phyloP scores from a whole-genome alignment of 768 basidiomycete genomes.

The Lentinula sp. region DNA sequence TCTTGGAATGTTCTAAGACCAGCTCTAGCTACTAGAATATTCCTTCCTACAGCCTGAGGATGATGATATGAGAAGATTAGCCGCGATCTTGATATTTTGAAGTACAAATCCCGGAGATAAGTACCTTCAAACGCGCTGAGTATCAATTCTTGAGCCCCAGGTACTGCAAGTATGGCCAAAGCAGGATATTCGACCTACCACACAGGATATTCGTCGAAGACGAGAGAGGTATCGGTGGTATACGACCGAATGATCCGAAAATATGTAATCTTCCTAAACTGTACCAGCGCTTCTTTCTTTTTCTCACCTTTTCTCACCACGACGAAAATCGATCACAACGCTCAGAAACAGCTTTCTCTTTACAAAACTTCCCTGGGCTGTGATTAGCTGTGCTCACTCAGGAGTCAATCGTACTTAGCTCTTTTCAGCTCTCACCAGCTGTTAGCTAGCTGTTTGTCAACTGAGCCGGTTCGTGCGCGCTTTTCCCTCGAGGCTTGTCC shows the following conservation, averaged over 20 bases:
- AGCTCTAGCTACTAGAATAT: too few relatives aligned
- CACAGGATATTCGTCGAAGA: background rate
- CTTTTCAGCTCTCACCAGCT: background rate
- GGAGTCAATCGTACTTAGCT: too few relatives aligned
- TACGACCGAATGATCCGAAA: background rate
- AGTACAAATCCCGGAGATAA: too few relatives aligned
- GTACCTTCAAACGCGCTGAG: too few relatives aligned
- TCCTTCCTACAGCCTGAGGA: too few relatives aligned
- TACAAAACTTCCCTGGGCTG: too few relatives aligned
- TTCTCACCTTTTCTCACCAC: background rate
- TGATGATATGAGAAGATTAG: background rate
- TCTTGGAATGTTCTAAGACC: too few relatives aligned
- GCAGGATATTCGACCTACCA: background rate
- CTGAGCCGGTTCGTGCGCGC: background rate
- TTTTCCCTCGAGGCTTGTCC: background rate
- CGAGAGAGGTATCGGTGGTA: background rate
- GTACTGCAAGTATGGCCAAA: background rate
- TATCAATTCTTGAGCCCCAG: background rate
- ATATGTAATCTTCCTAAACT: background rate
- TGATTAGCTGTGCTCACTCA: too few relatives aligned
- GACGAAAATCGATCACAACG: background rate
- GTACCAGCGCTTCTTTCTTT: background rate
- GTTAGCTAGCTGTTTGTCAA: background rate
- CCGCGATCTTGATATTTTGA: background rate
- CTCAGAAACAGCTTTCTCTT: background rate